Base-by-base conservation (phyloP, 73 alveolate genomes). In the Durusdinium trenchii region DNA sequence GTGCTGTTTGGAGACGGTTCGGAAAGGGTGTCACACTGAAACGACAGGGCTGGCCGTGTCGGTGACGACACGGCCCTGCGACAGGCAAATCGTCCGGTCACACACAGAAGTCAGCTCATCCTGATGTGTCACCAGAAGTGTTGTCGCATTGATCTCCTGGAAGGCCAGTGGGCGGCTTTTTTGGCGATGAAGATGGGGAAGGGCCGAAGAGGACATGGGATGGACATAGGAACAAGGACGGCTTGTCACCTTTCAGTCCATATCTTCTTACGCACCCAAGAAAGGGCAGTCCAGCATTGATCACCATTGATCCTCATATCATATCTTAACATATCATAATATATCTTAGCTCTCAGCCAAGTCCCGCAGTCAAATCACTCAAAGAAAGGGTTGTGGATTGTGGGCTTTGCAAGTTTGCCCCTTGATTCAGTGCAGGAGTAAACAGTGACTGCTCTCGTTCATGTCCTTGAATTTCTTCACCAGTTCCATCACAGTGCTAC, bases 1-100 rank as follows among this genome's bases (percentile, higher is more conserved):
- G n/a, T n/a, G n/a, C n/a, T n/a, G n/a, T n/a, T n/a, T n/a, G n/a
- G n/a, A n/a, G n/a, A n/a, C n/a, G n/a, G n/a, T n/a, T n/a, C n/a
- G n/a, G n/a, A n/a, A 60, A 60, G 38, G 52, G 16, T 12, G 7
- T 81, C 91, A 81, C 64, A 81, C 14, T 32, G 91, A 81, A 47
- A 81, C 43, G 2, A 48, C 14, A 46, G 38, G 12, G 7, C 45
- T 42, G 6, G 85, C 76, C 4, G 98, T 91, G 57, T 91, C 98
- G 46, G 90, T 91, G 28, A 67, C 60, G 57, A 91, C 76, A 40
- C 89, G 50, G 45, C 98, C 98, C 43, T 91, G 98, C 46, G 98
- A 91, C 76, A 91, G 60, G 76, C 98, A 78, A 35, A 91, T 57
- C 60, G 98, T 91, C 73, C 98, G 98, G 89, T 91, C 98, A 54